Evolutionary conservation across 148 eudicot species (phyloP).

Genomic region (Cornus kousa): DNA sequence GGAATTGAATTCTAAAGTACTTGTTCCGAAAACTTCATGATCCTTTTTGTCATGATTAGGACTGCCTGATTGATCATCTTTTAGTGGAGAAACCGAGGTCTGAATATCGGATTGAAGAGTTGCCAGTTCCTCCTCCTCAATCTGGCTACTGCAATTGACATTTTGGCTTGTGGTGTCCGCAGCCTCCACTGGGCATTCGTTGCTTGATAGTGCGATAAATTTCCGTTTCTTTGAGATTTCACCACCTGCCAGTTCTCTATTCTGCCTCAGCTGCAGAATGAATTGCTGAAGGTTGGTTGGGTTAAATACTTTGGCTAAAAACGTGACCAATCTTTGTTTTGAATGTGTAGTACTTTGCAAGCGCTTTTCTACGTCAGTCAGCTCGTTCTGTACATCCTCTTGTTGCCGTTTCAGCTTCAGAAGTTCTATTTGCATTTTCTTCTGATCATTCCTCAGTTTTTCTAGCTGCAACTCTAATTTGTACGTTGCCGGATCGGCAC

Average conservation of each 20-base stretch:
- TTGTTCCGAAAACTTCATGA: conserved; percentile 24
- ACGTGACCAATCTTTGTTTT: conserved; percentile 38
- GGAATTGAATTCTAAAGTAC: conserved; percentile 9
- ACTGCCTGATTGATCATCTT: conserved; percentile 20
- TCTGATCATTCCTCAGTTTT: conserved; percentile 45
- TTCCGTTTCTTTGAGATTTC: conserved; percentile 45
- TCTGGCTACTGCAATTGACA: conserved; percentile 5
- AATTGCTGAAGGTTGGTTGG: conserved; percentile 33
- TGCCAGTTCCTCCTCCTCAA: conserved; percentile 25
- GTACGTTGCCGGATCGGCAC: conserved; percentile 3
- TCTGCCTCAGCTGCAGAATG: conserved; percentile 38
- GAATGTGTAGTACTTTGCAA: conserved; percentile 34
- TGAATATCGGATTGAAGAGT: conserved; percentile 34
- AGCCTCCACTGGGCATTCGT: conserved; percentile 3
- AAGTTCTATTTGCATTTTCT: conserved; percentile 40
- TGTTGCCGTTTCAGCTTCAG: conserved; percentile 49
- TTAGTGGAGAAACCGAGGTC: conserved; percentile 19
- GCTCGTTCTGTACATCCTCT: conserved; percentile 30
- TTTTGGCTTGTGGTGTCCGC: neutral
- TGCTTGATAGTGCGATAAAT: conserved; percentile 20
- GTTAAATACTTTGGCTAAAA: conserved; percentile 54
- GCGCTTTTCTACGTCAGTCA: conserved; percentile 47
- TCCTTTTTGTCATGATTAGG: conserved; percentile 17
- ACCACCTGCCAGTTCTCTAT: conserved; percentile 24
- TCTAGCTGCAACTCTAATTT: conserved; percentile 41